These are phyloP conservation scores for Linum lewisii DNA, from an alignment of 345 rosid genomes.

Conservation along the genomic window DNA sequence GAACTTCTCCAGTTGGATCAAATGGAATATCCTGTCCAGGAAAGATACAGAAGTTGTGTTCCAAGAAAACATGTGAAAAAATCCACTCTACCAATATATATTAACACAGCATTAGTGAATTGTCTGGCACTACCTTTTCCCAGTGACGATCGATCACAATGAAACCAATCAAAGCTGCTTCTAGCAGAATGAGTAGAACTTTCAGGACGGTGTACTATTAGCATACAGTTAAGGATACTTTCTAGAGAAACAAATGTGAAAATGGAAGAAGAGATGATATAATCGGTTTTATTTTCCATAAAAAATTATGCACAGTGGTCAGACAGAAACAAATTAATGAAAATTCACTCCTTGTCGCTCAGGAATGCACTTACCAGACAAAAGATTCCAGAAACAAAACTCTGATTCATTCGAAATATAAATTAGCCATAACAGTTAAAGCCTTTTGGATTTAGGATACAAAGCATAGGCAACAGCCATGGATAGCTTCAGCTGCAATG, in stretches of 20 bases:
- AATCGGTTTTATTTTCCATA: background rate
- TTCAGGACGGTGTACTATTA: conserved; percentile 59
- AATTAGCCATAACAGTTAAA: conserved; percentile 3
- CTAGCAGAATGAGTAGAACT: conserved; percentile 47
- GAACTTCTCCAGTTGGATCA: conserved; percentile 87
- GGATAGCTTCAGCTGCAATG: conserved; percentile 81
- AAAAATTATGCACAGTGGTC: background rate
- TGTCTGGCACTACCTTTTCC: conserved; percentile 50
- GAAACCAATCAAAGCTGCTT: conserved; percentile 69
- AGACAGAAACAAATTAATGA: no score
- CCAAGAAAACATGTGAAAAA: background rate
- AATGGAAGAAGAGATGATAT: background rate
- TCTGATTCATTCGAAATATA: background rate
- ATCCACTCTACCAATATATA: background rate
- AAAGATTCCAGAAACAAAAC: background rate
- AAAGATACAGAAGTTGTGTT: background rate
- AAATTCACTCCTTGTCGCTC: background rate
- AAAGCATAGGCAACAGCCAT: conserved; percentile 86
- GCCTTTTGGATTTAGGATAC: conserved; percentile 50
- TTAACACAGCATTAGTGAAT: background rate
- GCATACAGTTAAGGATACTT: conserved; percentile 27
- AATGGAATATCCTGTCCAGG: conserved; percentile 65
- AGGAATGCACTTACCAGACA: background rate
- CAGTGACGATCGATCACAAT: conserved; percentile 71
- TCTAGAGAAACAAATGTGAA: background rate